A percentile compares a stretch with the other conserved stretches of the same genome.
These are phyloP conservation scores for Fusarium anguioides DNA, from an alignment of 2,329 filamentous ascomycete species.

Conservation along the genomic window DNA sequence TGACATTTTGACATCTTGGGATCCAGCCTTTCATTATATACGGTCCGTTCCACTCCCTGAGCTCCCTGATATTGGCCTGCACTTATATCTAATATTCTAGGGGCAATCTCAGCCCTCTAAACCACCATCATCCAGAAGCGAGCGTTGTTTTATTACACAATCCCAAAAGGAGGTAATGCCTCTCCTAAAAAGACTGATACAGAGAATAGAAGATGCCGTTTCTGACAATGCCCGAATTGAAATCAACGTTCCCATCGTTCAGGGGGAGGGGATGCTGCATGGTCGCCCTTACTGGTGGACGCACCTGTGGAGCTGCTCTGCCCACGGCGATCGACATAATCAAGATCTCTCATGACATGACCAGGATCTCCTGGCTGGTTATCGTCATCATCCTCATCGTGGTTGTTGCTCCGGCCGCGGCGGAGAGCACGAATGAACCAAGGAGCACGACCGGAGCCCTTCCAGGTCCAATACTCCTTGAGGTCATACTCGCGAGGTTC, in stretches of 20 bases:
- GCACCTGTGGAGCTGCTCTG: conserved; percentile 30
- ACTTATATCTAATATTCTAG: neutral
- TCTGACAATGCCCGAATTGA: neutral
- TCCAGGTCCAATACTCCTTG: conserved; percentile 68
- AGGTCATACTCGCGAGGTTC: conserved; percentile 64
- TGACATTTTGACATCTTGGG: conserved; percentile 22
- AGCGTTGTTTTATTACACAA: conserved; percentile 8
- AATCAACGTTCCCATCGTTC: conserved; percentile 30
- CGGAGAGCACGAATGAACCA: conserved; percentile 59
- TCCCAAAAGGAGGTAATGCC: conserved; percentile 20
- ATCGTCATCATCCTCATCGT: conserved; percentile 11
- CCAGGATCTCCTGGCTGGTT: conserved; percentile 19
- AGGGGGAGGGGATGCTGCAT: conserved; percentile 29
- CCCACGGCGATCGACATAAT: conserved; percentile 13
- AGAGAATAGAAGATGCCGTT: conserved; percentile 12
- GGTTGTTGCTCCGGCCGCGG: conserved; percentile 7
- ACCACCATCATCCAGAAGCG: conserved; percentile 20
- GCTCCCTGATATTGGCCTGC: neutral
- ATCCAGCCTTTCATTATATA: neutral
- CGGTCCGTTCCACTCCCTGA: neutral
- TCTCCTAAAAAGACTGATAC: conserved; percentile 15
- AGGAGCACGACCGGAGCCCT: conserved; percentile 58
- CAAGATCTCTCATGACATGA: conserved; percentile 21
- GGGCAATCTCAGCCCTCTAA: neutral
- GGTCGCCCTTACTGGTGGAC: conserved; percentile 45